Evolutionary conservation across 2,329 filamentous ascomycete species (phyloP).

Genomic region (Arthrobotrys pseudoclavata): DNA sequence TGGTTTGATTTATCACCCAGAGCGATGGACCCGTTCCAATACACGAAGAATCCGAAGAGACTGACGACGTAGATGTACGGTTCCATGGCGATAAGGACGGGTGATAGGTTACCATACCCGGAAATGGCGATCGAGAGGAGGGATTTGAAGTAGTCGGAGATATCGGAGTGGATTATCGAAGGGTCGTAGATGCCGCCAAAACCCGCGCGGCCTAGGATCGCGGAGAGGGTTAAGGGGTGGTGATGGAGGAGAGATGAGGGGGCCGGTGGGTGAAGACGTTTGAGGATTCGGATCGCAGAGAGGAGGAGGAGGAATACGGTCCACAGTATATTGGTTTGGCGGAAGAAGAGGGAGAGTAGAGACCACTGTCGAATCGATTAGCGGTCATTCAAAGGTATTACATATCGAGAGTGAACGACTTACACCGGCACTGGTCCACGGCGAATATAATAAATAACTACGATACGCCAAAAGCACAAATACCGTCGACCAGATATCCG

Average conservation of each 20-base stretch:
- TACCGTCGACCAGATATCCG: constrained; percentile 85
- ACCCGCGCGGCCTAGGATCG: constrained; percentile 30
- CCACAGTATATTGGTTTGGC: constrained; percentile 99
- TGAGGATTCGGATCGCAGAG: constrained; percentile 47
- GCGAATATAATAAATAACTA: constrained; percentile 67
- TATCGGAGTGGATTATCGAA: constrained; percentile 38
- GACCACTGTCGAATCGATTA: constrained; percentile 70
- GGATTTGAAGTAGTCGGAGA: constrained; percentile 72
- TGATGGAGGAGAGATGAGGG: constrained; percentile 47
- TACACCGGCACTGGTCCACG: constrained; percentile 60
- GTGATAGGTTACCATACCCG: constrained; percentile 68
- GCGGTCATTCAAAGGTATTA: constrained; percentile 62
- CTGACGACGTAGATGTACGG: constrained; percentile 75
- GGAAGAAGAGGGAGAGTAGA: constrained; percentile 77
- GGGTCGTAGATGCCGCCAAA: constrained; percentile 51
- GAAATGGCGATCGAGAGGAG: constrained; percentile 76
- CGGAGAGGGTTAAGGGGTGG: constrained; percentile 39
- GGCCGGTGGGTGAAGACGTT: constrained; percentile 65
- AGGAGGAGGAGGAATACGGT: constrained; percentile 80
- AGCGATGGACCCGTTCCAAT: constrained; percentile 92
- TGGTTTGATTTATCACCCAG: constrained; percentile 96
- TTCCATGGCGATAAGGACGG: constrained; percentile 66
- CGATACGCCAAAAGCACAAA: constrained; percentile 79
- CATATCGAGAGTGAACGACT: constrained; percentile 66
- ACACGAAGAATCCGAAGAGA: constrained; percentile 80